Conservation (phyloP, 805 yeast species). For the Kuraishia ogatae region DNA sequence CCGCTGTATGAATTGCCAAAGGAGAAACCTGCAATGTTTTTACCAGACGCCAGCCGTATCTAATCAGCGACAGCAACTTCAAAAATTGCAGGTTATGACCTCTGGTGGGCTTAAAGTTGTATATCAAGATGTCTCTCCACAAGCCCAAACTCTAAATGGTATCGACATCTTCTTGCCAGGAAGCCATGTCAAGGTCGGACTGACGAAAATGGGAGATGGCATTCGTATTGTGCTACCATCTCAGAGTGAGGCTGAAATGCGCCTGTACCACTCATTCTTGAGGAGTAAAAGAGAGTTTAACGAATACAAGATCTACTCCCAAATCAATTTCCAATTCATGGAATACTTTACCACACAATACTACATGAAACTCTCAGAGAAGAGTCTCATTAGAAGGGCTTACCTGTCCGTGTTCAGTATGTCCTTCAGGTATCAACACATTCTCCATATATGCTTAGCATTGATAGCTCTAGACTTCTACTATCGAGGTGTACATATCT, state of each 20-base stretch:
- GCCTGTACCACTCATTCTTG: background rate
- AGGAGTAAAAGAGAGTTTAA: background rate
- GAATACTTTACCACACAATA: slow-evolving; percentile 8
- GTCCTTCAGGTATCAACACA: slow-evolving; percentile 5
- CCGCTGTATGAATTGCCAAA: slow-evolving; percentile 12
- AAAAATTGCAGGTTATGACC: background rate
- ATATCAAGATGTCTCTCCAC: background rate
- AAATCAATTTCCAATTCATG: slow-evolving; percentile 7
- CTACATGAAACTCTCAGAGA: slow-evolving; percentile 5
- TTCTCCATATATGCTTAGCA: slow-evolving; percentile 7
- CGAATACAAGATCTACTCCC: slow-evolving; percentile 3
- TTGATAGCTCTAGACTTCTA: slow-evolving; percentile 10
- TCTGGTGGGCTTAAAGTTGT: background rate
- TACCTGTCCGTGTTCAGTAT: slow-evolving; percentile 5
- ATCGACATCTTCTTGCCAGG: background rate
- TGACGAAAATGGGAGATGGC: background rate
- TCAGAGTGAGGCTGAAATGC: background rate
- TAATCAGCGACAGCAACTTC: background rate
- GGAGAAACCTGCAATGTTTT: slow-evolving; percentile 7
- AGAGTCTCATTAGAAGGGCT: slow-evolving; percentile 3
- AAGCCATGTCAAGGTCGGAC: background rate
- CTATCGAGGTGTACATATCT: slow-evolving; percentile 6
- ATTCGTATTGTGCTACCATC: background rate
- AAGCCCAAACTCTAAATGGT: background rate
- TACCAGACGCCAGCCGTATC: background rate